Conservation (phyloP, 208 protist species). For the Trypanosoma rangeli region DNA sequence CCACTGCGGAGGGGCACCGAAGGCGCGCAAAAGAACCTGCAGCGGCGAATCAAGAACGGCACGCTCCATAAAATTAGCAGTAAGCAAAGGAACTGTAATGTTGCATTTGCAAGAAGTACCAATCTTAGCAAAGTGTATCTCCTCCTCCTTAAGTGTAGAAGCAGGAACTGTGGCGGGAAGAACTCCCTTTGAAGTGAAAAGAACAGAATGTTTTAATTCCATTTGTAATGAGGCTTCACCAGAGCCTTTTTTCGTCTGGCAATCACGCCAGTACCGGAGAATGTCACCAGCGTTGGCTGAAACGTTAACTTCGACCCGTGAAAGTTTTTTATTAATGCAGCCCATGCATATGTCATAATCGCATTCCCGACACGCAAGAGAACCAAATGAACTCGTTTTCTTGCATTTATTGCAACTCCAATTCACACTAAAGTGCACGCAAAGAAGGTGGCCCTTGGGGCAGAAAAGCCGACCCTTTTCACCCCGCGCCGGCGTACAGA, state of each 20-base stretch:
- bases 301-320: constrained; percentile 42
- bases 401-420: constrained; percentile 75
- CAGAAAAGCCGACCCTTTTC: constrained; percentile 29
- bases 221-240: background rate
- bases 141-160: constrained; percentile 8
- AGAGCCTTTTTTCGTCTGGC: background rate
- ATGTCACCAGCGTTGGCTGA: constrained; percentile 67
- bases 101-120: constrained; percentile 28
- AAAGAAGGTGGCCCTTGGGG: constrained; percentile 50
- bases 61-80: background rate
- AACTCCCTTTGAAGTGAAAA: constrained; percentile 45
- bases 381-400: constrained; percentile 36
- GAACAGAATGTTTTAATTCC: constrained; percentile 6
- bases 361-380: constrained; percentile 71
- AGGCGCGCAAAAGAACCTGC: constrained; percentile 30
- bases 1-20: constrained; percentile 8
- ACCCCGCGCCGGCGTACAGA: constrained; percentile 13
- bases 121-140: constrained; percentile 27
- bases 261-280: constrained; percentile 23
- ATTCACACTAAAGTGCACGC: constrained; percentile 67
- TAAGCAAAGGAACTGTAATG: constrained; percentile 21
- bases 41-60: constrained; percentile 17
- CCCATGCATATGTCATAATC: constrained; percentile 79
- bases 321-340: constrained; percentile 46
- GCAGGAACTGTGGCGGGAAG: constrained; percentile 23